phyloP scores from a whole-genome alignment of 225 moss, liverwort and hornwort genomes.

The Pseudoscleropodium purum region DNA sequence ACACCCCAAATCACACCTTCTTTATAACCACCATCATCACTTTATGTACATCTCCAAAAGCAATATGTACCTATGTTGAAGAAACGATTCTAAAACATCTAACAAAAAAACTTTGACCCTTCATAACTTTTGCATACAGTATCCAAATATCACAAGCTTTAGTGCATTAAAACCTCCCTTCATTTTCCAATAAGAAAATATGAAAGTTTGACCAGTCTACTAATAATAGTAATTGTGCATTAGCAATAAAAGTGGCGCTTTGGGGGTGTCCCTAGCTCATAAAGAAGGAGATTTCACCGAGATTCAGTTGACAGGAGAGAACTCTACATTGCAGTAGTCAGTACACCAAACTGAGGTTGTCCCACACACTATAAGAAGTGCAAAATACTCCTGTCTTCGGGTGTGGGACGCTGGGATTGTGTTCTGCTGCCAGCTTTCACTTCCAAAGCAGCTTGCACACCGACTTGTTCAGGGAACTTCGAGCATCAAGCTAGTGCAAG shows the following conservation, averaged over 20 bases:
- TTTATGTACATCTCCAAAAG: not conserved
- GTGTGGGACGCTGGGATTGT: not conserved
- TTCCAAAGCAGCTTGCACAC: not conserved
- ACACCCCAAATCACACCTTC: not conserved
- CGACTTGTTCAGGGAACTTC: not conserved
- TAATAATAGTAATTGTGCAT: fast-evolving
- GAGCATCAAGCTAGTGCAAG: not conserved
- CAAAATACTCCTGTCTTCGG: not conserved
- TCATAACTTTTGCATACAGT: not conserved
- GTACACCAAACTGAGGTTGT: not conserved
- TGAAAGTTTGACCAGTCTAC: too few species aligned
- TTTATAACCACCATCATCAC: not conserved
- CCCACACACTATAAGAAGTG: not conserved
- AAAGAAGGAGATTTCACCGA: not conserved
- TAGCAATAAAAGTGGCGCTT: not conserved
- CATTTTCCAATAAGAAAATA: not conserved
- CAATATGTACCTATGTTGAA: not conserved
- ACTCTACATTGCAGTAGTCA: not conserved
- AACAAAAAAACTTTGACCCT: not conserved
- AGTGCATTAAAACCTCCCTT: not conserved
- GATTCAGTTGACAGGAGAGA: not conserved
- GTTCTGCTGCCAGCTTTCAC: not conserved
- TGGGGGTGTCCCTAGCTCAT: too few species aligned
- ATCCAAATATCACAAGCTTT: not conserved
- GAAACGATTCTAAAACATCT: not conserved